Evolutionary conservation across 1,139 yeast genomes (phyloP).

Genomic region (Hyphopichia buzzinii): DNA sequence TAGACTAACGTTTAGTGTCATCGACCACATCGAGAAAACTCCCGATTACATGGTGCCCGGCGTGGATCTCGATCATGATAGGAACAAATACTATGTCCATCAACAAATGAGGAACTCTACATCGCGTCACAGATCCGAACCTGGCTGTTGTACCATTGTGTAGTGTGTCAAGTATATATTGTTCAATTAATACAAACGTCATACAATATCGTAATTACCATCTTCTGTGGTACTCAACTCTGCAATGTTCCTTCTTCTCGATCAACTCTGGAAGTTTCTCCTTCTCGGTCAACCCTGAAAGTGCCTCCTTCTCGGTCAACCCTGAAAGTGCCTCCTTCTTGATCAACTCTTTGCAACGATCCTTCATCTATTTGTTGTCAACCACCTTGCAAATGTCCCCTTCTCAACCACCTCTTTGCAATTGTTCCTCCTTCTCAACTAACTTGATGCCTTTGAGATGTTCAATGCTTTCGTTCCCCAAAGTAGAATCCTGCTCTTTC

Average conservation of each 20-base stretch:
- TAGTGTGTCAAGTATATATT: too few relatives aligned
- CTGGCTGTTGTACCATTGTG: constrained; percentile 48
- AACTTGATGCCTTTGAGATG: constrained; percentile 43
- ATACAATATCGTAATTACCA: too few relatives aligned
- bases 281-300: too few relatives aligned
- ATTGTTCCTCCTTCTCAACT: constrained; percentile 37
- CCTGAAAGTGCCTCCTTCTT: too few relatives aligned
- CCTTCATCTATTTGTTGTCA: too few relatives aligned
- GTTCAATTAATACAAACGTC: too few relatives aligned
- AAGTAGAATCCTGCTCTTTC: constrained; percentile 38
- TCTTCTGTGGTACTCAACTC: too few relatives aligned
- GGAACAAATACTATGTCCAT: constrained; percentile 42
- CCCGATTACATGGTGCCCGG: constrained; percentile 55
- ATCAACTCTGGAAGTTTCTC: too few relatives aligned
- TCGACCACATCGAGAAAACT: constrained; percentile 44
- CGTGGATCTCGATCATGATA: constrained; percentile 45
- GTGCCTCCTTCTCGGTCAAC: too few relatives aligned
- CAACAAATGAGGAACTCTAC: constrained; percentile 17
- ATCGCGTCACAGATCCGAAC: constrained; percentile 5
- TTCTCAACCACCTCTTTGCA: constrained; percentile 40
- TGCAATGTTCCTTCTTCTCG: too few relatives aligned
- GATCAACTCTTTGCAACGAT: too few relatives aligned
- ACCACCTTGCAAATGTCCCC: too few relatives aligned
- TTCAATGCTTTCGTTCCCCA: constrained; percentile 35
- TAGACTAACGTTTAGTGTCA: constrained; percentile 23